phyloP scores from a whole-genome alignment of 352 stramenopile genomes.

The Globisporangium cederbergense region DNA sequence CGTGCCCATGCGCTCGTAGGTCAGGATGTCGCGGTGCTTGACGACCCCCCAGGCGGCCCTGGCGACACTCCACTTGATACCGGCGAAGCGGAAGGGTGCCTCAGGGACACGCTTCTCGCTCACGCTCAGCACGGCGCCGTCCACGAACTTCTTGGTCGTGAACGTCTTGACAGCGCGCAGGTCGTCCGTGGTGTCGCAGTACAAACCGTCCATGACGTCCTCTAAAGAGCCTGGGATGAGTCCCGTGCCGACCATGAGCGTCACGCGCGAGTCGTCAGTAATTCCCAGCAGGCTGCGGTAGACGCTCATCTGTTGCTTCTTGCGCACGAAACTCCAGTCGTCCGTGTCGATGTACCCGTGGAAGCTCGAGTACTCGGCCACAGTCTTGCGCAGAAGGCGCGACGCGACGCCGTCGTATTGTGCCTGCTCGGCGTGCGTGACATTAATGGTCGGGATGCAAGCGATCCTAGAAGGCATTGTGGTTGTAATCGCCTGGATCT shows the following conservation, averaged over 20 bases:
- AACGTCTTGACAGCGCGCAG: constrained; percentile 31
- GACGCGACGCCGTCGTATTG: constrained; percentile 13
- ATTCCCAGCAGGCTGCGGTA: constrained; percentile 1
- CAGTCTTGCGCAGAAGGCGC: constrained; percentile 6
- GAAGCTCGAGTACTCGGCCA: constrained; percentile 17
- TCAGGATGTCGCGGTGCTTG: constrained; percentile 34
- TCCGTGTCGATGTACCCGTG: constrained; percentile 14
- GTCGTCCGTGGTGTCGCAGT: constrained; percentile 33
- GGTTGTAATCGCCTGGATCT: not conserved
- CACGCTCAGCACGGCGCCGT: constrained; percentile 28
- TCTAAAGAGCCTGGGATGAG: constrained; percentile 8
- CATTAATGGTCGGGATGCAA: constrained; percentile 12
- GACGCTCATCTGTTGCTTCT: constrained; percentile 13
- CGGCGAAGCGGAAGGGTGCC: constrained; percentile 37
- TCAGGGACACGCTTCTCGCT: constrained; percentile 26
- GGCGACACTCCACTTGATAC: constrained; percentile 42
- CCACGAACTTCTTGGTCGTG: constrained; percentile 31
- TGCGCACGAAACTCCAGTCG: constrained; percentile 12
- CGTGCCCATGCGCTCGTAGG: constrained; percentile 51
- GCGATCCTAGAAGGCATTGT: not conserved
- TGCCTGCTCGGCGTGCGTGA: constrained; percentile 7
- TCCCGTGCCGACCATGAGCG: constrained; percentile 10
- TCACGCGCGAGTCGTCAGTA: constrained; percentile 5
- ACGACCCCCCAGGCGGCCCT: constrained; percentile 28
- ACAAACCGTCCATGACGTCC: constrained; percentile 39